Percentiles rank a stretch among this genome's conserved stretches.
phyloP scores from a whole-genome alignment of 1,284 basidiomycete genomes.

The Ceratobasidium sp. region DNA sequence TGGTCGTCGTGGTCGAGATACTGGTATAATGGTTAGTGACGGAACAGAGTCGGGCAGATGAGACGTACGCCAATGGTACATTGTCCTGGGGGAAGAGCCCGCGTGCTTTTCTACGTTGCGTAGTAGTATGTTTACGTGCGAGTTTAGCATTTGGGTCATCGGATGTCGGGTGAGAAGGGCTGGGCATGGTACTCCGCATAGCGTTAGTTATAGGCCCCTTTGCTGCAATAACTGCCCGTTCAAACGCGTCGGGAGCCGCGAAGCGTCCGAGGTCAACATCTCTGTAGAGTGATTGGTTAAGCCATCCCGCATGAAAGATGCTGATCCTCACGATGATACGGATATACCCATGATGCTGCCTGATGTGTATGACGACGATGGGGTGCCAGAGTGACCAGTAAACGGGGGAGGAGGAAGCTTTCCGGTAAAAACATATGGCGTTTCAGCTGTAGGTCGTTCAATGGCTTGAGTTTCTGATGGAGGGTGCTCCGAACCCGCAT shows the following conservation, averaged over 20 bases:
- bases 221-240: background rate
- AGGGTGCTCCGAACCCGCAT: background rate
- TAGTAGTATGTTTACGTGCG: slow-evolving; percentile 16
- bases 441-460: background rate
- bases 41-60: background rate
- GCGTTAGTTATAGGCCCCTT: background rate
- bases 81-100: slow-evolving; percentile 34
- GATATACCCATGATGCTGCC: slow-evolving; percentile 9
- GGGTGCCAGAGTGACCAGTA: slow-evolving; percentile 10
- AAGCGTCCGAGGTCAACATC: slow-evolving; percentile 9
- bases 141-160: background rate
- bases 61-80: slow-evolving; percentile 29
- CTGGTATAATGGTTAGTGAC: slow-evolving; percentile 7
- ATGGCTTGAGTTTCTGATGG: background rate
- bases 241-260: slow-evolving; percentile 21
- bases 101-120: slow-evolving; percentile 28
- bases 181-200: slow-evolving; percentile 1
- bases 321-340: background rate
- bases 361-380: background rate
- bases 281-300: background rate
- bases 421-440: slow-evolving; percentile 14
- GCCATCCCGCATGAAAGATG: background rate
- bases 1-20: slow-evolving; percentile 24
- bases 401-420: slow-evolving; percentile 26
- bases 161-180: slow-evolving; percentile 3